Evolutionary conservation across 768 basidiomycete species (phyloP).

Genomic region (Sarcomyxa edulis): DNA sequence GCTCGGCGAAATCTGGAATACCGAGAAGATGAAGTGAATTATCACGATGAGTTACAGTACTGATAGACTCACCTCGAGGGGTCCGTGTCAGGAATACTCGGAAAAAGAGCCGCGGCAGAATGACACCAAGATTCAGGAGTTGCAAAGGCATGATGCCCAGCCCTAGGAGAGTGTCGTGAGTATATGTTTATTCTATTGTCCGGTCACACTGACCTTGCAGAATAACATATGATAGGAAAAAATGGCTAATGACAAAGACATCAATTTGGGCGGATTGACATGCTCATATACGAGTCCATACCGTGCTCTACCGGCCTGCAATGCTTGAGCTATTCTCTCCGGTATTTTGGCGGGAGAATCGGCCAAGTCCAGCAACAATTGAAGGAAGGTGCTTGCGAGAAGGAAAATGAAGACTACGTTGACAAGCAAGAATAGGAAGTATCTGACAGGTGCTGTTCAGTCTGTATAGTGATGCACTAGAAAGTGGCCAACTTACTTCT

Average conservation of each 20-base stretch:
- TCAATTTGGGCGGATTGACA: slow-evolving; percentile 4
- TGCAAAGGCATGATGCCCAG: slow-evolving; percentile 95
- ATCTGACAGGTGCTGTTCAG: slow-evolving; percentile 47
- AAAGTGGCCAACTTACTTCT: slow-evolving; percentile 56
- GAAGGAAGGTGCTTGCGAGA: slow-evolving; percentile 87
- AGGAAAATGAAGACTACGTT: slow-evolving; percentile 96
- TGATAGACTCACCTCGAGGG: slow-evolving; percentile 69
- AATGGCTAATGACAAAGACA: slow-evolving; percentile 49
- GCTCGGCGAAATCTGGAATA: slow-evolving; percentile 80
- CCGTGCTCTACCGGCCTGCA: slow-evolving; percentile 76
- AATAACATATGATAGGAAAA: slow-evolving; percentile 82
- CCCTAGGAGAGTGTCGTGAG: slow-evolving; percentile 32
- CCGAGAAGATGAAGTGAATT: not conserved
- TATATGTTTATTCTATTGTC: slow-evolving; percentile 2
- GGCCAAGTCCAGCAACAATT: slow-evolving; percentile 85
- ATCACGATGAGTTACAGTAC: not conserved
- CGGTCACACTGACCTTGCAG: slow-evolving; percentile 60
- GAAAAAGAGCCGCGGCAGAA: slow-evolving; percentile 73
- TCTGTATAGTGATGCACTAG: not conserved
- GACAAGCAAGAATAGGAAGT: slow-evolving; percentile 87
- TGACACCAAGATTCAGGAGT: slow-evolving; percentile 84
- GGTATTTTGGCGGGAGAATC: slow-evolving; percentile 93
- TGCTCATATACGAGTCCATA: slow-evolving; percentile 19
- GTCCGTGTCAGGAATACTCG: slow-evolving; percentile 80
- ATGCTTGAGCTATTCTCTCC: slow-evolving; percentile 81